phyloP scores from a whole-genome alignment of 2,329 filamentous ascomycete species.

The Nigrograna mackinnonii region DNA sequence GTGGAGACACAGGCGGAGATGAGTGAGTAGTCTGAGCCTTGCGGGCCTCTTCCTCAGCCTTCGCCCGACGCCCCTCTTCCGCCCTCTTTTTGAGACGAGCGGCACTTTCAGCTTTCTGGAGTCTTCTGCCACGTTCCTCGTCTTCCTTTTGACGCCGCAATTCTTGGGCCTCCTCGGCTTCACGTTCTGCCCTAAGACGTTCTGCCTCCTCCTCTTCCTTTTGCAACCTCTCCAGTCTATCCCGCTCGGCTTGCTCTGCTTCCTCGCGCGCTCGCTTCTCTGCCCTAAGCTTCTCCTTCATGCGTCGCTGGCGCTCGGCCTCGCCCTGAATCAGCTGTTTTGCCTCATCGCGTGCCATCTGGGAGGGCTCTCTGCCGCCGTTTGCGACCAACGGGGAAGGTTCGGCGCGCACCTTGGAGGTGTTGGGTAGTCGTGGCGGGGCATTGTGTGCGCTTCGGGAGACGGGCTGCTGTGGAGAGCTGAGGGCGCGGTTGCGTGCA shows the following conservation, averaged over 20 bases:
- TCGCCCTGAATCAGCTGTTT: constrained; percentile 31
- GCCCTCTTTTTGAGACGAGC: constrained; percentile 19
- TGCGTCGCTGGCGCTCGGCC: constrained; percentile 12
- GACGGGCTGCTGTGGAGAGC: constrained; percentile 25
- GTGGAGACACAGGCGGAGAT: constrained; percentile 26
- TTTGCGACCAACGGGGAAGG: constrained; percentile 18
- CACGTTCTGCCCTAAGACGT: constrained; percentile 24
- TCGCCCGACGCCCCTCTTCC: constrained; percentile 32
- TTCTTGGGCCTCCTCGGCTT: constrained; percentile 31
- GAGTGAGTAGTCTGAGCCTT: constrained; percentile 23
- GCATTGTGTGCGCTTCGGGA: constrained; percentile 20
- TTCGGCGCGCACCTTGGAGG: constrained; percentile 22
- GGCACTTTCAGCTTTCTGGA: constrained; percentile 29
- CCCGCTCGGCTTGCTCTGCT: constrained; percentile 32
- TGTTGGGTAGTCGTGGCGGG: constrained; percentile 27
- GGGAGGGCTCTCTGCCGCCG: constrained; percentile 16
- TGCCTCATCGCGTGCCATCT: constrained; percentile 34
- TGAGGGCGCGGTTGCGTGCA: constrained; percentile 29
- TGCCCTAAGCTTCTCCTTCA: constrained; percentile 30
- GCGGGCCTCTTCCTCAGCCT: constrained; percentile 26
- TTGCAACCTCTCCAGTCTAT: constrained; percentile 26
- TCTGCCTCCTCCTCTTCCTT: constrained; percentile 35
- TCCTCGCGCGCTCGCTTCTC: constrained; percentile 33
- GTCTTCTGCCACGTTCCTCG: constrained; percentile 32
- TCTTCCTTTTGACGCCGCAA: constrained; percentile 32